These are phyloP conservation scores for Thinopyrum elongatum DNA, from an alignment of 176 grass and related monocot species.

Conservation along the genomic window DNA sequence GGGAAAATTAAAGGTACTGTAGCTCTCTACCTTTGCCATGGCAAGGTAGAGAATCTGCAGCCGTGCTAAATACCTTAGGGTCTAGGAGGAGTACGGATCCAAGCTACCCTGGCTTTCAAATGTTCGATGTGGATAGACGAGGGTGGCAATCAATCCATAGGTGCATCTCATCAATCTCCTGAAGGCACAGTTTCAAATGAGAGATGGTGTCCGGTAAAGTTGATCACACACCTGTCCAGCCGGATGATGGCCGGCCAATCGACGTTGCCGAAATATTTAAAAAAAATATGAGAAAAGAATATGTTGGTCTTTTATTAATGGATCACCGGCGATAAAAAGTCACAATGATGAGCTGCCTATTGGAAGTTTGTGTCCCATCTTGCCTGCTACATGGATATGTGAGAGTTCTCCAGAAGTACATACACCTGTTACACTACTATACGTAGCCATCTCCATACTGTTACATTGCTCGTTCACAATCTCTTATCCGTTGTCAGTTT, in stretches of 20 bases:
- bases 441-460: background rate
- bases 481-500: background rate
- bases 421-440: background rate
- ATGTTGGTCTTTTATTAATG: conserved; percentile 10
- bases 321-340: background rate
- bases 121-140: conserved; percentile 39
- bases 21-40: too few species aligned
- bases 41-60: too few species aligned
- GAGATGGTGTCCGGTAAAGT: conserved; percentile 28
- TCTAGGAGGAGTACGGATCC: background rate
- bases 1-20: too few species aligned
- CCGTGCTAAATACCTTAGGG: background rate
- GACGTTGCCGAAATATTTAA: too few species aligned
- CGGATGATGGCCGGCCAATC: conserved; percentile 14
- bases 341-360: background rate
- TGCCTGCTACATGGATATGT: too few species aligned
- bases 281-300: background rate
- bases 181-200: conserved; percentile 28
- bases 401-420: conserved; percentile 15
- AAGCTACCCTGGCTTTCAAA: conserved; percentile 16
- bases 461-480: background rate
- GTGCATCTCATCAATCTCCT: background rate
- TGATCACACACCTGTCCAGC: background rate
- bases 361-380: background rate
- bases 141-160: background rate